Percentiles rank a stretch among this genome's conserved stretches.
phyloP scores from a whole-genome alignment of 2,329 filamentous ascomycete species.

The Aspergillus pseudoterreus region DNA sequence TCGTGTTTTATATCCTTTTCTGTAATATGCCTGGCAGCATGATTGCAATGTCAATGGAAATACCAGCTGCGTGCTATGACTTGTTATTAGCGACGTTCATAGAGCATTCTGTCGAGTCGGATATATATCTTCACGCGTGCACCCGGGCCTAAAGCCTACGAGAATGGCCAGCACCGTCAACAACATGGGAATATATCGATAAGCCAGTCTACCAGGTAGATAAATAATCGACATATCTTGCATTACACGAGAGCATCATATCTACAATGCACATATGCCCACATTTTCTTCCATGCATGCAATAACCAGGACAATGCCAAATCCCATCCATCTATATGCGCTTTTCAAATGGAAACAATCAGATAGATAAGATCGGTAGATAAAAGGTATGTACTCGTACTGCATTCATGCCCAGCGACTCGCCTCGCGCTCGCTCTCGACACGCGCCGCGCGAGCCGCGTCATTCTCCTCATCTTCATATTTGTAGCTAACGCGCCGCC shows the following conservation, averaged over 20 bases:
- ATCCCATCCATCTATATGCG: background rate
- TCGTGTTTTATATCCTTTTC: slow-evolving; percentile 10
- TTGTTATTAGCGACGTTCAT: too few relatives aligned
- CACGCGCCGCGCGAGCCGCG: slow-evolving; percentile 30
- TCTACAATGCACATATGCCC: background rate
- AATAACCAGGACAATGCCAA: background rate
- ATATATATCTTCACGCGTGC: too few relatives aligned
- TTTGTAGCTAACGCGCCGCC: slow-evolving; percentile 45
- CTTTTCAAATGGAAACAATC: background rate
- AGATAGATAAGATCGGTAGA: background rate
- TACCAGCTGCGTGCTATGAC: background rate
- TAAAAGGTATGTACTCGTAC: background rate
- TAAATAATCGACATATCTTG: background rate
- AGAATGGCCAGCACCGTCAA: too few relatives aligned
- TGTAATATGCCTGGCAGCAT: slow-evolving; percentile 10
- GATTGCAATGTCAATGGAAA: slow-evolving; percentile 14
- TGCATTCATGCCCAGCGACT: slow-evolving; percentile 23
- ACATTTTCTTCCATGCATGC: background rate
- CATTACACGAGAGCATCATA: background rate
- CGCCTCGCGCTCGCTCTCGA: slow-evolving; percentile 40
- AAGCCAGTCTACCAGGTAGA: background rate
- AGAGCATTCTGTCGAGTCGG: too few relatives aligned
- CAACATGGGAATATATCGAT: too few relatives aligned
- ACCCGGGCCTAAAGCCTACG: too few relatives aligned
- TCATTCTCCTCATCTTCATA: slow-evolving; percentile 46